phyloP scores from a whole-genome alignment of 805 yeast species.

The Aciculoconidium aculeatum region DNA sequence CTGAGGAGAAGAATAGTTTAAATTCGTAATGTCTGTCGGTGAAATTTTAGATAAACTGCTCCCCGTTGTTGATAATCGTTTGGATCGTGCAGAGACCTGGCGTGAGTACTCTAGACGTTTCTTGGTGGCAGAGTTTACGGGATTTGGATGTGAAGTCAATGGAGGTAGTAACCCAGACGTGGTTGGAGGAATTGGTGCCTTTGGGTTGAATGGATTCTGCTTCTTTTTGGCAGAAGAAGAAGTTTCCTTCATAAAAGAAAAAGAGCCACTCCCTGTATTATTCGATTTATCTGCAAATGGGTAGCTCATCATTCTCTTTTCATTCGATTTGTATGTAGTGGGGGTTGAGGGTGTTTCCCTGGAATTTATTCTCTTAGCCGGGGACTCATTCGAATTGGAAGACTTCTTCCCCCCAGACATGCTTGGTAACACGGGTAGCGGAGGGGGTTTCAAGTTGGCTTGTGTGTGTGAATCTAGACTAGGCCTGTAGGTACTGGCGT shows the following conservation, averaged over 20 bases:
- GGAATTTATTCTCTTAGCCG: conserved; percentile 2
- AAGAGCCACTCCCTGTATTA: conserved; percentile 15
- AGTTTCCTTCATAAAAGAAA: conserved; percentile 38
- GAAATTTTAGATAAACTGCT: conserved; percentile 1
- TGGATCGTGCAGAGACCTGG: conserved; percentile 12
- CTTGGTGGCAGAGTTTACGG: conserved; percentile 11
- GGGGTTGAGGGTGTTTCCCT: conserved; percentile 3
- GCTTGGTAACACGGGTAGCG: conserved; percentile 4
- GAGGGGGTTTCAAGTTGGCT: conserved; percentile 1
- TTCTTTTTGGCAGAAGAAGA: conserved; percentile 32
- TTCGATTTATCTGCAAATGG: conserved; percentile 15
- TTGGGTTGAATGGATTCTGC: conserved; percentile 7
- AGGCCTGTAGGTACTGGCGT: neutral
- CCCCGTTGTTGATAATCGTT: conserved; percentile 10
- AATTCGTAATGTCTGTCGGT: conserved; percentile 19
- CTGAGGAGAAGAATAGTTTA: conserved; percentile 7
- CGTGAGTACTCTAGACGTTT: conserved; percentile 14
- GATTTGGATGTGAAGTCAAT: too few relatives aligned
- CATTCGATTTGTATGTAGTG: conserved; percentile 6
- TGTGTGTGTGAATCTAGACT: neutral
- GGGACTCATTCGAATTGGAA: conserved; percentile 1
- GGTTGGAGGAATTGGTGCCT: neutral
- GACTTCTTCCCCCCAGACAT: neutral
- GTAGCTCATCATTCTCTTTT: conserved; percentile 12
- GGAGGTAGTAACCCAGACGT: too few relatives aligned